Base-by-base conservation (phyloP, 2,329 filamentous ascomycete species). In the Trichoderma endophyticum region DNA sequence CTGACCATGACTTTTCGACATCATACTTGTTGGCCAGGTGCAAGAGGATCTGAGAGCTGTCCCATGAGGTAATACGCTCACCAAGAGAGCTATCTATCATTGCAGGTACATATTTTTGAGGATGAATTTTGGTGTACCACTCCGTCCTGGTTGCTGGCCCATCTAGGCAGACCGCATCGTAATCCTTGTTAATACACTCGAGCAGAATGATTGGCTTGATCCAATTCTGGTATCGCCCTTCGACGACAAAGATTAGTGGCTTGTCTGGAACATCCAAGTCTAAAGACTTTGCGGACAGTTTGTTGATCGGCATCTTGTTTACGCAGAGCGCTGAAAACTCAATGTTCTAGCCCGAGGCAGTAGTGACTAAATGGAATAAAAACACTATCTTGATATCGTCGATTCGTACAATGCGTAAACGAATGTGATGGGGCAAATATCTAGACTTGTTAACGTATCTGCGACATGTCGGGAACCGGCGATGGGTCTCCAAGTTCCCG, bases 181-280 rank as follows among this genome's bases (percentile, higher is more conserved):
- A 71, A 4, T 71, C 63, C 14, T 60, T 39, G 12, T 34, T 36
- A 4, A 71, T 28, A 4, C 34, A 62, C 21, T 71, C 70, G n/a
- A 71, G 70, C 51, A 71, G 34, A 30, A 71, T 68, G 32, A 71
- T 68, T 43, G 70, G 70, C 54, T 71, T 71, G 62, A 71, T 71
- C 70, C 70, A 71, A 39, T 71, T 71, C 36, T 71, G 70, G 43
- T 71, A 71, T 28, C 70, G 56, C 4, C 70, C 70, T 11, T 67
- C 51, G 8, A 71, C 70, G 21, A 71, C 63, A 61, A 71, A 71
- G 30, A 71, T 24, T 1, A 71, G 36, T n/a, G 70, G 70, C 63
- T 71, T 71, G 70, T 68, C 63, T 26, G 70, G 70, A 12, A 71
- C 57, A 28, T 71, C 70, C 3, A 11, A 7, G 63, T 71, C 70